These are phyloP conservation scores for Syncephalis plumigaleata DNA, from an alignment of 371 early-diverging fungal species.

Conservation along the genomic window DNA sequence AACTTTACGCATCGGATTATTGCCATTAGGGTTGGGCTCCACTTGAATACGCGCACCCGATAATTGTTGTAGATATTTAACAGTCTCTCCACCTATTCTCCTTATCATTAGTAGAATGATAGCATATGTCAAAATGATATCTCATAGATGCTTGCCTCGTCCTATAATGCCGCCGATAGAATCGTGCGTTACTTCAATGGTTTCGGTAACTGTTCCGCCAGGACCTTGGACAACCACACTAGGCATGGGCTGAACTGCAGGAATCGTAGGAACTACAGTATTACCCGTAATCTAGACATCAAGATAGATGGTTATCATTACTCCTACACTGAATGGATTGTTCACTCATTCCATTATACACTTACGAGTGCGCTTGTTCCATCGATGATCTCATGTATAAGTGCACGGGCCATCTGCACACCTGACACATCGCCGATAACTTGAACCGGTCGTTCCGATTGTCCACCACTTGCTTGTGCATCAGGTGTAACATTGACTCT, in stretches of 20 bases:
- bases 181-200: conserved; percentile 44
- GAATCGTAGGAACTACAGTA: conserved; percentile 2
- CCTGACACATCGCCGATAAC: conserved; percentile 52
- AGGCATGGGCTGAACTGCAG: conserved; percentile 2
- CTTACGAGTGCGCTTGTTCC: conserved; percentile 6
- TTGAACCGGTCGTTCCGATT: conserved; percentile 42
- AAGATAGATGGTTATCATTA: too few species aligned
- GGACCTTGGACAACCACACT: conserved; percentile 3
- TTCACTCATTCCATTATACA: too few species aligned
- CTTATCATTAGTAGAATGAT: too few species aligned
- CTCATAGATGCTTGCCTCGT: conserved; percentile 30
- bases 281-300: too few species aligned
- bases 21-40: conserved; percentile 25
- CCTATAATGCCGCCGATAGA: conserved; percentile 70
- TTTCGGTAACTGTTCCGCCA: conserved; percentile 20
- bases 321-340: too few species aligned
- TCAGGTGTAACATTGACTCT: conserved; percentile 69
- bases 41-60: conserved; percentile 69
- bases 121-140: too few species aligned
- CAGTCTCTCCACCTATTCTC: conserved; percentile 84
- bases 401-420: conserved; percentile 44
- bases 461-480: conserved; percentile 18
- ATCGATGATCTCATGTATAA: conserved; percentile 65
- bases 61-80: conserved; percentile 61
- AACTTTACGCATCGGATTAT: conserved; percentile 14